Conservation (phyloP, 805 yeast species). For the Metschnikowia cerradonensis region DNA sequence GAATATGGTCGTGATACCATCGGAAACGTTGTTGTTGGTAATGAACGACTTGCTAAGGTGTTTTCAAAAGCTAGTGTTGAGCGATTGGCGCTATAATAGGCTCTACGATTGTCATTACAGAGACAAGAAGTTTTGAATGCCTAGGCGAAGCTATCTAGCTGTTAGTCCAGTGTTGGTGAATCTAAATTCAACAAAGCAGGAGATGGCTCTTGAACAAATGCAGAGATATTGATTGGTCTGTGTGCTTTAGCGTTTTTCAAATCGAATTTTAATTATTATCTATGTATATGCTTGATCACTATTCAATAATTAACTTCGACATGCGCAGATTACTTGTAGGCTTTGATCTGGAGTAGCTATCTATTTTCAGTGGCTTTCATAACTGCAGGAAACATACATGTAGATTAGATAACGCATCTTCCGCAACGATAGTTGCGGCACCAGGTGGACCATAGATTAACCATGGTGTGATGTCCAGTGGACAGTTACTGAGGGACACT, state of each 20-base stretch:
- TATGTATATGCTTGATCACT: too few species aligned
- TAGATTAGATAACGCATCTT: too few species aligned
- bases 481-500: too few species aligned
- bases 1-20: slow-evolving; percentile 31
- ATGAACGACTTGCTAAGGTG: slow-evolving; percentile 38
- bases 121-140: not conserved
- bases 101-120: not conserved
- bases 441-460: too few species aligned
- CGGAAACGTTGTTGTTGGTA: slow-evolving; percentile 43
- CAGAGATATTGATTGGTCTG: not conserved
- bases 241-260: not conserved
- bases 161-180: not conserved
- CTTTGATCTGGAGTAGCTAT: too few species aligned
- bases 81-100: not conserved
- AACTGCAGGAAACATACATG: too few species aligned
- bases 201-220: not conserved
- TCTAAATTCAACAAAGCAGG: not conserved
- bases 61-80: slow-evolving; percentile 19
- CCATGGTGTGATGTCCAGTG: too few species aligned
- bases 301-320: not conserved
- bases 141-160: not conserved
- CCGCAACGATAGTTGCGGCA: too few species aligned
- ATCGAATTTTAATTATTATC: not conserved
- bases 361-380: too few species aligned
- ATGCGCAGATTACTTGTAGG: not conserved